phyloP scores from a whole-genome alignment of 176 grass and related monocot species.

The Raddia distichophylla region DNA sequence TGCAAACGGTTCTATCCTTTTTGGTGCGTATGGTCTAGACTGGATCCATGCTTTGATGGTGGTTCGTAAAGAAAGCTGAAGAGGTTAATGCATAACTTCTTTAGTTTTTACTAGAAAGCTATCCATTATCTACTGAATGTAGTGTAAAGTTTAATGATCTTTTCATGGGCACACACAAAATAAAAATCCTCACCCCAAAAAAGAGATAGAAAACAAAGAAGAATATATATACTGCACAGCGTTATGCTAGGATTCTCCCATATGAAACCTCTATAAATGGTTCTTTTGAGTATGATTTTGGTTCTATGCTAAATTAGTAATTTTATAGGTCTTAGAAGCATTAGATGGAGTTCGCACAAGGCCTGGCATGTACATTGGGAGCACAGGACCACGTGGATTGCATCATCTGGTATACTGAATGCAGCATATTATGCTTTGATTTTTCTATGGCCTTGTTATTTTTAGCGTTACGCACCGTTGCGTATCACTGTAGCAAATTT shows the following conservation, averaged over 20 bases:
- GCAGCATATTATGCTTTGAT: slow-evolving; percentile 26
- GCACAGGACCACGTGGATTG: slow-evolving; percentile 91
- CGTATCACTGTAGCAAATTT: too few species aligned
- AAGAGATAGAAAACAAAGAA: neutral
- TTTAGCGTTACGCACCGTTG: too few species aligned
- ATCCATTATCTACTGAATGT: neutral
- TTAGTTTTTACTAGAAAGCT: slow-evolving; percentile 19
- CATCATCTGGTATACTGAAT: slow-evolving; percentile 81
- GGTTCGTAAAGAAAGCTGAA: slow-evolving; percentile 1
- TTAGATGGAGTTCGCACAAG: slow-evolving; percentile 95
- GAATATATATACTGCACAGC: neutral
- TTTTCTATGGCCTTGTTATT: neutral
- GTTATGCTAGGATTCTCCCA: slow-evolving; percentile 19
- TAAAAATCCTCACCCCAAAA: neutral
- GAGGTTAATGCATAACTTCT: neutral
- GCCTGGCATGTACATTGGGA: slow-evolving; percentile 99
- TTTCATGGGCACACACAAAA: neutral
- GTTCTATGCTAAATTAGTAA: slow-evolving; percentile 33
- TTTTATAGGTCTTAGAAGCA: slow-evolving; percentile 87
- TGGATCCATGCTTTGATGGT: slow-evolving; percentile 3
- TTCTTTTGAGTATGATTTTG: slow-evolving; percentile 22
- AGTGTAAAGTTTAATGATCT: slow-evolving; percentile 6
- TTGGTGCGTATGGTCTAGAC: neutral
- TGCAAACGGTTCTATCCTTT: slow-evolving; percentile 2
- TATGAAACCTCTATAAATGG: neutral